These are phyloP conservation scores for Crithidia mellificae DNA, from an alignment of 208 protist genomes.

Conservation along the genomic window DNA sequence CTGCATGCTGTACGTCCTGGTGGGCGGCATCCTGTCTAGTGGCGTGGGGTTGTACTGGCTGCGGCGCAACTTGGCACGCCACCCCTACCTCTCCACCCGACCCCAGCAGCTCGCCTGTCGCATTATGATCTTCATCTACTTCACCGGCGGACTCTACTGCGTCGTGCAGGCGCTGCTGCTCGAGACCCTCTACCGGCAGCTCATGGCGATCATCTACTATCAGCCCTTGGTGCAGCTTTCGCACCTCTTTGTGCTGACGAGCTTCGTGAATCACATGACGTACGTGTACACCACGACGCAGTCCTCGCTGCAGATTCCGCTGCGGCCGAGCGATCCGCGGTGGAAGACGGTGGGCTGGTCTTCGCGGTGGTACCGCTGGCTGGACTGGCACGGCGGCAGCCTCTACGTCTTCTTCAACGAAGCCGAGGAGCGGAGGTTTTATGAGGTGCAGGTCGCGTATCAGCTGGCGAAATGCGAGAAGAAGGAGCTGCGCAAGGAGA, in stretches of 20 bases:
- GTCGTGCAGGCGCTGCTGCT: conserved; percentile 53
- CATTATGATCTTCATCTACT: conserved; percentile 83
- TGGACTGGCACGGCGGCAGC: conserved; percentile 73
- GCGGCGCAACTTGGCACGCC: conserved; percentile 49
- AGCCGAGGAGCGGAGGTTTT: conserved; percentile 65
- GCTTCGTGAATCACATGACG: conserved; percentile 76
- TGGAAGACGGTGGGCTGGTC: conserved; percentile 79
- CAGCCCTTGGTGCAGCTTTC: conserved; percentile 70
- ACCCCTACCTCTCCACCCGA: conserved; percentile 74
- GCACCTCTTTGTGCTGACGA: conserved; percentile 59
- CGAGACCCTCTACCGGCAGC: conserved; percentile 45
- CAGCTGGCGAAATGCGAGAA: conserved; percentile 19
- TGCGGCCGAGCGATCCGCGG: conserved; percentile 54
- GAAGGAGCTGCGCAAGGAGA: not conserved
- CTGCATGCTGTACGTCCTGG: conserved; percentile 43
- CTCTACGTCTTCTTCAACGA: conserved; percentile 84
- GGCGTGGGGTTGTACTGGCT: conserved; percentile 58
- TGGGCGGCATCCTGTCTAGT: conserved; percentile 51
- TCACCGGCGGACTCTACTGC: conserved; percentile 60
- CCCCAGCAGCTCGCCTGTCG: conserved; percentile 80
- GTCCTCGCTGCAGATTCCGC: conserved; percentile 57
- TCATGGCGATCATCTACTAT: conserved; percentile 65
- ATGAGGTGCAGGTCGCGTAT: conserved; percentile 49
- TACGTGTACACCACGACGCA: conserved; percentile 73
- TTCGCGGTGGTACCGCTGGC: conserved; percentile 77